Evolutionary conservation across 2,329 filamentous ascomycete genomes (phyloP), one percentile per base, ranked within the genome.

Genomic region (Ascochyta lentis): DNA sequence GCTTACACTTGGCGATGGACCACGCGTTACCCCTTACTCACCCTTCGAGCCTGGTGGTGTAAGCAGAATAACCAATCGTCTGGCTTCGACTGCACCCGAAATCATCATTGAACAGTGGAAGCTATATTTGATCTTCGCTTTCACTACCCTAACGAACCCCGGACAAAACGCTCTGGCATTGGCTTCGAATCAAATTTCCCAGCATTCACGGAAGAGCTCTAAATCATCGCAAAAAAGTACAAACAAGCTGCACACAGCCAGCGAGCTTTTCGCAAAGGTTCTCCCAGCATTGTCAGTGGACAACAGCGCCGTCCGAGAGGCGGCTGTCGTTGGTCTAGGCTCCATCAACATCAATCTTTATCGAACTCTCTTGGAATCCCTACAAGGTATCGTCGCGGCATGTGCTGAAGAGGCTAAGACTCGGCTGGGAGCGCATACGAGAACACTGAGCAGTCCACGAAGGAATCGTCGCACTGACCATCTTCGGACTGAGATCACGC

Each of bases 101-200:
- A 87, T 96, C 22, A 83, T 97, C 54, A 87, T 99, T 55, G 96
- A 98, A 75, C 95, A 99, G 73, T 99, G 94, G 94, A 98, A 97
- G 76, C 81, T 98, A 2, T 98, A 98, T 73, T 83, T 99, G 24
- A 93, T 97, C 51, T 97, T 99, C 78, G 95, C 94, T 9, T 99
- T 96, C 76, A 96, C 94, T 9, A 98, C 95, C 0, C 81, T 99
- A 53, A 93, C 91, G 34, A 95, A 95, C 63, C 85, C 91, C 9
- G 92, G 92, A 9, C 51, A 60, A 29, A 67, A 57, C 19, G 86
- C 81, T 19, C 81, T 85, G 22, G 85, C 87, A 51, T 80, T 88
- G 27, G 80, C 82, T 12, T 80, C 80, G 2, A 76, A 79, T 6
- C 82, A 82, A 65, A 83, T 83, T 58, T 83, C 83, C 34, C 89